Percentiles rank a stretch among this genome's conserved stretches.
Conservation (phyloP, 1,284 basidiomycete genomes). For the Porodaedalea pini region DNA sequence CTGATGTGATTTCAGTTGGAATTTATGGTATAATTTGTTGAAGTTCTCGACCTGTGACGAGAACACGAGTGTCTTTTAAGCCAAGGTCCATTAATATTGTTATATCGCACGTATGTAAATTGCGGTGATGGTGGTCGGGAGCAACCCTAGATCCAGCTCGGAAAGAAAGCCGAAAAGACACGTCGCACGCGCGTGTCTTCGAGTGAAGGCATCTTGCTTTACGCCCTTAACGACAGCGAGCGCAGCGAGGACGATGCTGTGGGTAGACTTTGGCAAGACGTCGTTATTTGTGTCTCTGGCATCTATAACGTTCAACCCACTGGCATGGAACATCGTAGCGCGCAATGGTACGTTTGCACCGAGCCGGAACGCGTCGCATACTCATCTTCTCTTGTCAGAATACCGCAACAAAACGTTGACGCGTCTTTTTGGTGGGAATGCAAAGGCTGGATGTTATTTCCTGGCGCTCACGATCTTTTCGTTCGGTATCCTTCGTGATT, state of each 20-base stretch:
- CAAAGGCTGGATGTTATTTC: conserved; percentile 82
- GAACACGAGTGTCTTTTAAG: conserved; percentile 33
- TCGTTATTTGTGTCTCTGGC: conserved; percentile 65
- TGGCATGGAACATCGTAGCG: conserved; percentile 94
- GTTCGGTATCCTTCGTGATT: conserved; percentile 83
- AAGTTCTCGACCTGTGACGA: conserved; percentile 32
- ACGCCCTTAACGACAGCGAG: not conserved
- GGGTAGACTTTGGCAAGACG: conserved; percentile 58
- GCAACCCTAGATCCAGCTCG: not conserved
- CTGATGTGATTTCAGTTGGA: conserved; percentile 33
- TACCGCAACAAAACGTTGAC: conserved; percentile 86
- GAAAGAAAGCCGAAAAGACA: not conserved
- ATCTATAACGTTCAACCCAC: conserved; percentile 83
- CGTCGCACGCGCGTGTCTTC: not conserved
- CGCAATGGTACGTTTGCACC: conserved; percentile 70
- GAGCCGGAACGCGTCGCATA: conserved; percentile 9
- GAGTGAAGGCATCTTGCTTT: too few species aligned
- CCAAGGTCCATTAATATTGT: conserved; percentile 32
- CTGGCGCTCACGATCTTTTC: conserved; percentile 89
- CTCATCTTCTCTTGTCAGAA: conserved; percentile 46
- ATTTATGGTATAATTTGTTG: not conserved
- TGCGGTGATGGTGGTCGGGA: not conserved
- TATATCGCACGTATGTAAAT: not conserved
- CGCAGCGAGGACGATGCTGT: conserved; percentile 8
- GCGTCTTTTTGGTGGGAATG: conserved; percentile 70